Conservation (phyloP, 2,329 filamentous ascomycete species). For the Mycosphaerella sp. region DNA sequence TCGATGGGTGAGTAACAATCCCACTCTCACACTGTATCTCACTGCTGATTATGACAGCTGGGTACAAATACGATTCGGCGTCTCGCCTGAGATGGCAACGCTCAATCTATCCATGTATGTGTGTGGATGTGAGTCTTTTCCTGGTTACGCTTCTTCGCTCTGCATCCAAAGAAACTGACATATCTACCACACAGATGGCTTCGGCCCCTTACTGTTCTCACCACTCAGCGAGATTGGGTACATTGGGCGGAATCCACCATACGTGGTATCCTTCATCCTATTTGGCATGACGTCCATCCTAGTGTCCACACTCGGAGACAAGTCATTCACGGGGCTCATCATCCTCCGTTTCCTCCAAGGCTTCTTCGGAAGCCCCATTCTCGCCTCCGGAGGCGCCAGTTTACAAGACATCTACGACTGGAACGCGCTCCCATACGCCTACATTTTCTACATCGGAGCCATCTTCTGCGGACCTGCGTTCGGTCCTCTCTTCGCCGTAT, state of each 20-base stretch:
- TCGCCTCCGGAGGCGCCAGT: conserved; percentile 48
- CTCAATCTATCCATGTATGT: not conserved
- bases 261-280: conserved; percentile 10
- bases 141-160: not conserved
- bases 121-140: not conserved
- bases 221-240: conserved; percentile 13
- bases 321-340: not conserved
- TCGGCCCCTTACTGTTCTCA: conserved; percentile 13
- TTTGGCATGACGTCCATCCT: conserved; percentile 13
- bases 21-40: not conserved
- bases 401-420: not conserved
- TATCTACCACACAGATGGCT: not conserved
- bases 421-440: not conserved
- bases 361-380: conserved; percentile 59
- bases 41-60: not conserved
- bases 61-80: not conserved
- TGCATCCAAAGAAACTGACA: not conserved
- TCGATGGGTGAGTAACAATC: not conserved
- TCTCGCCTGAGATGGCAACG: not conserved
- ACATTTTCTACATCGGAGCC: not conserved
- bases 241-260: conserved; percentile 15
- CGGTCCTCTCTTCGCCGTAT: not conserved
- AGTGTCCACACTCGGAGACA: conserved; percentile 40
- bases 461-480: not conserved
- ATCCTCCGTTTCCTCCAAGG: conserved; percentile 40